A percentile compares a stretch with the other conserved stretches of the same genome.
Evolutionary conservation across 495 filamentous ascomycete genomes (phyloP).

Genomic region (Xylaria castorea): DNA sequence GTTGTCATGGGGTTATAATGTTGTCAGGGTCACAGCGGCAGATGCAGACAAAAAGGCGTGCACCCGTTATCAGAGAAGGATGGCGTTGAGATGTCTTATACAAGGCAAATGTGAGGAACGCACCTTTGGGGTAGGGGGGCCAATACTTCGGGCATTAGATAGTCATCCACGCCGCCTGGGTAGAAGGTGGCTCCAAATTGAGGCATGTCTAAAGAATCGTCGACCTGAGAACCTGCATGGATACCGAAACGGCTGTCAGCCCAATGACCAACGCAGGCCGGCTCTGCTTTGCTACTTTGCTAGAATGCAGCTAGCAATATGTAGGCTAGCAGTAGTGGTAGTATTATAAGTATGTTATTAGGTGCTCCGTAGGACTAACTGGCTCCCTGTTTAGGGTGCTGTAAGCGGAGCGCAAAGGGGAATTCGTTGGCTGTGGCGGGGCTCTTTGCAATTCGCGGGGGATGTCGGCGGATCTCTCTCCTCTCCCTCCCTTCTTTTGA

Average conservation of each 20-base stretch:
- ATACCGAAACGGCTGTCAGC: conserved; percentile 44
- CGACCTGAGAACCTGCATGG: conserved; percentile 50
- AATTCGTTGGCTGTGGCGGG: conserved; percentile 23
- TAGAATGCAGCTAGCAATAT: conserved; percentile 19
- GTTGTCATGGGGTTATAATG: not conserved
- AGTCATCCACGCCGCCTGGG: conserved; percentile 89
- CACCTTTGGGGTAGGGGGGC: conserved; percentile 89
- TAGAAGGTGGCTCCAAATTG: conserved; percentile 84
- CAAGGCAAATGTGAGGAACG: conserved; percentile 38
- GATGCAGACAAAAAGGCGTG: conserved; percentile 25
- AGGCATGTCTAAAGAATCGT: conserved; percentile 55
- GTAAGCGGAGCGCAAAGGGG: conserved; percentile 19
- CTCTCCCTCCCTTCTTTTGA: not conserved
- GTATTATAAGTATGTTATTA: conserved; percentile 10
- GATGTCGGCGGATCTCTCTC: conserved; percentile 13
- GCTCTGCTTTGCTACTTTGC: conserved; percentile 10
- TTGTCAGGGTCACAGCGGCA: conserved; percentile 2
- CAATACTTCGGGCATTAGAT: conserved; percentile 70
- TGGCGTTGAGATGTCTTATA: conserved; percentile 30
- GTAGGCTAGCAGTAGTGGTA: conserved; percentile 14
- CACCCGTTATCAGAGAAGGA: conserved; percentile 19
- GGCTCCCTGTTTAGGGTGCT: conserved; percentile 6
- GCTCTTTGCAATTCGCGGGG: conserved; percentile 6
- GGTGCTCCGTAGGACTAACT: conserved; percentile 21
- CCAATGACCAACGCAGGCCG: conserved; percentile 18